A percentile compares a stretch with the other conserved stretches of the same genome.
Conservation (phyloP, 192 early-diverging fungal genomes). For the Podila verticillata region DNA sequence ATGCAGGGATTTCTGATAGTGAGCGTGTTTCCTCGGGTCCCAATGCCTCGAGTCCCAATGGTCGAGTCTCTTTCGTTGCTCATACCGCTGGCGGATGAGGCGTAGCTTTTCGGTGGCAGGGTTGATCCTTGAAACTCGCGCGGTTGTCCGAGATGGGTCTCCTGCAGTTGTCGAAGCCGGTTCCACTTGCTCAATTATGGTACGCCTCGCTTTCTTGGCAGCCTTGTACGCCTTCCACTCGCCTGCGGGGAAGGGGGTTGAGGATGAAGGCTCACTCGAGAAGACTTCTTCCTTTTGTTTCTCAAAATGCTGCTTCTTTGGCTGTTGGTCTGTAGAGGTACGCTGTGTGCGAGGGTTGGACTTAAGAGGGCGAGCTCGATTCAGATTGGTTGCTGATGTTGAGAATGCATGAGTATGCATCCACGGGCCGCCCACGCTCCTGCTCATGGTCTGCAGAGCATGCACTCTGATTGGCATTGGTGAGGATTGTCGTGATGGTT, state of each 20-base stretch:
- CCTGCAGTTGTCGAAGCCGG: neutral
- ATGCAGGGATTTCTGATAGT: neutral
- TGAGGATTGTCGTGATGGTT: no score
- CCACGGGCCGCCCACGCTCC: no score
- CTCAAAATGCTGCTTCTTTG: neutral
- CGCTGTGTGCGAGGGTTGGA: neutral
- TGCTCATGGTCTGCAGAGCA: no score
- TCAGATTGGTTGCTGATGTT: neutral
- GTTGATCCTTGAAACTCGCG: constrained; percentile 1
- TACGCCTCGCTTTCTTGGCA: neutral
- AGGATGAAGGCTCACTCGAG: neutral
- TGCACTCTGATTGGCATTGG: no score
- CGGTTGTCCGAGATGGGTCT: neutral
- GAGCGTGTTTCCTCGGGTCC: neutral
- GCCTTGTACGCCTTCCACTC: neutral
- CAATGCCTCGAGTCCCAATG: neutral
- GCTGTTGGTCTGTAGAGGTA: neutral
- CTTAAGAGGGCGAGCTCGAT: constrained; percentile 8
- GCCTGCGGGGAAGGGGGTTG: neutral
- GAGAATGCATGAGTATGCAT: no score
- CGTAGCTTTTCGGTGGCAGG: neutral
- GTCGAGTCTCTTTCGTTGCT: neutral
- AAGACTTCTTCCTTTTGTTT: neutral
- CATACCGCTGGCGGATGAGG: neutral
- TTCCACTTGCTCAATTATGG: neutral